Evolutionary conservation across 2,329 filamentous ascomycete species (phyloP).

Genomic region (Diplodia seriata): DNA sequence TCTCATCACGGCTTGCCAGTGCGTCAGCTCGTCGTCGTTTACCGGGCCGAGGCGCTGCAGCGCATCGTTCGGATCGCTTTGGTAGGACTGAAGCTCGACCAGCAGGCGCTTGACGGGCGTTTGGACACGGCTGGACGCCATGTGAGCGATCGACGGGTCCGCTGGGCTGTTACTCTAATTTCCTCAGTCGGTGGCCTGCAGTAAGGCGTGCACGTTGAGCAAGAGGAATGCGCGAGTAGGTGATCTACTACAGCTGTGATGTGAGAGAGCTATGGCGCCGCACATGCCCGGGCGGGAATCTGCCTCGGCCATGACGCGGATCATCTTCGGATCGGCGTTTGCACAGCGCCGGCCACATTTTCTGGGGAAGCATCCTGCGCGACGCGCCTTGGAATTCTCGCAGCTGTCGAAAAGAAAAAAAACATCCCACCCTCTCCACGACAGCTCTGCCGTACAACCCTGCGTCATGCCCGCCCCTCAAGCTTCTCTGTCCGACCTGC

Average conservation of each 20-base stretch:
- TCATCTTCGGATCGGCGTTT: conserved; percentile 28
- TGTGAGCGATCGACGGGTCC: neutral
- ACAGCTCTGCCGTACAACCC: neutral
- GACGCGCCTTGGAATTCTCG: conserved; percentile 20
- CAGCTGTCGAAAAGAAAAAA: neutral
- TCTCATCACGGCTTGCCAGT: conserved; percentile 67
- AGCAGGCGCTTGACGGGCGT: conserved; percentile 65
- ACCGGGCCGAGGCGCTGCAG: conserved; percentile 64
- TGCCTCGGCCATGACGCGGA: conserved; percentile 27
- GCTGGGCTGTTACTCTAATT: neutral
- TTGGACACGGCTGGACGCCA: conserved; percentile 35
- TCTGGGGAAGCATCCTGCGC: conserved; percentile 23
- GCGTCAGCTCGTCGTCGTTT: conserved; percentile 63
- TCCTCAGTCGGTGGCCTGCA: neutral
- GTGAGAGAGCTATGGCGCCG: conserved; percentile 20
- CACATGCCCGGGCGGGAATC: neutral
- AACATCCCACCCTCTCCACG: neutral
- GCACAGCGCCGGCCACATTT: conserved; percentile 20
- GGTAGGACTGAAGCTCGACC: conserved; percentile 66
- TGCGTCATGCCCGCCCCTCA: conserved; percentile 37
- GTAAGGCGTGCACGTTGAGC: neutral
- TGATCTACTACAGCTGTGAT: neutral
- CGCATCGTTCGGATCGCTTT: conserved; percentile 62
- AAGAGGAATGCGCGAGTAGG: neutral
- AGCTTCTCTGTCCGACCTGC: conserved; percentile 56